Base-by-base conservation (phyloP, 768 basidiomycete genomes). In the Xerocomellus amylosporus region DNA sequence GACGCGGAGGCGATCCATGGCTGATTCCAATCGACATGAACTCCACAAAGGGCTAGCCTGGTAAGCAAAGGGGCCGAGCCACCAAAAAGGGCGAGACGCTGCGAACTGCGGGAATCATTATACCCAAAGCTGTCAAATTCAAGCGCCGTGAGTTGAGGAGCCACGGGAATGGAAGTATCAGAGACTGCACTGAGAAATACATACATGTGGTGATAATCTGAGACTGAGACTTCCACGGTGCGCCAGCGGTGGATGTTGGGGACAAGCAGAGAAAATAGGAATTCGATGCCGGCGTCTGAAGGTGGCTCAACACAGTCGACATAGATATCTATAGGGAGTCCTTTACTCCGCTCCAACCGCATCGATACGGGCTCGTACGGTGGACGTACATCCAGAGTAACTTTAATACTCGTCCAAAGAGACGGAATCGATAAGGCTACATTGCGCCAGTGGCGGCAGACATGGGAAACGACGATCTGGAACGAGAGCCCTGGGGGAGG, bases 21-120 rank as follows among this genome's bases (percentile, higher is more conserved):
- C 33, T 74, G 71, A 30, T 77, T 73, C 88, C 88, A 90, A 53
- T 84, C 77, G 33, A 90, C 67, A 56, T 87, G 87, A 5, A 88
- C 83, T 37, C 86, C 87, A 83, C 84, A 87, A 26, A 90, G 73
- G 10, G 73, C 71, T 33, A 82, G 67, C 5, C 70, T 61, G 19
- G 65, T 70, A 14, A 90, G 71, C 8, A 72, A 75, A 2, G 88
- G 88, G 8, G 71, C 69, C 17, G 76, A 76, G 24, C 78, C 76
- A 3, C 80, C 75, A 61, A 89, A 84, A 17, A 81, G 74, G 12
- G 76, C 70, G 70, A 84, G 81, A 36, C 58, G 56, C 6, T 51
- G 53, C 3, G 73, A 74, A 36, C 69, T 68, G 36, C 73, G 69
- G 19, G 54, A 50, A 30, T 49, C 24, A 24, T 2, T 24, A 31